Percentiles rank a stretch among this genome's conserved stretches.
Conservation (phyloP, 2,329 filamentous ascomycete species). For the Paracorniculantispora psalliotae region DNA sequence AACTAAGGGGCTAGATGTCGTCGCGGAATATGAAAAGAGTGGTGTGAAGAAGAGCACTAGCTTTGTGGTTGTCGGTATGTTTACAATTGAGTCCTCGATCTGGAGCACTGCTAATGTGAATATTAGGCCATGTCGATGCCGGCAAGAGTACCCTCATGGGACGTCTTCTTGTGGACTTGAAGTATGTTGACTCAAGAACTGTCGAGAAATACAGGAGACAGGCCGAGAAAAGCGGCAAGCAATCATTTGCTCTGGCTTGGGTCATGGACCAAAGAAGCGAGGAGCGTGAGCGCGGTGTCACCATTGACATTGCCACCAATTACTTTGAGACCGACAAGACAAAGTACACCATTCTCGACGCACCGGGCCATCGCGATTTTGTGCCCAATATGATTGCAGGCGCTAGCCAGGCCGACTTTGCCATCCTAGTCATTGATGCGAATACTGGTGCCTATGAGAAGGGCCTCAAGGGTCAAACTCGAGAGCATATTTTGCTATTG, state of each 20-base stretch:
- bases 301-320: constrained; percentile 93
- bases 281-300: constrained; percentile 84
- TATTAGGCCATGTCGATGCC: constrained; percentile 84
- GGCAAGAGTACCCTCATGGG: constrained; percentile 98
- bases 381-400: constrained; percentile 99
- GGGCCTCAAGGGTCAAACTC: constrained; percentile 87
- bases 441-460: constrained; percentile 89
- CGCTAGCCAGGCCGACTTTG: constrained; percentile 92
- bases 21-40: constrained; percentile 72
- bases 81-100: constrained; percentile 13
- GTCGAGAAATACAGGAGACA: constrained; percentile 85
- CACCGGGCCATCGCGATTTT: constrained; percentile 91
- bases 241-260: constrained; percentile 95
- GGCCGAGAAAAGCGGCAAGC: constrained; percentile 86
- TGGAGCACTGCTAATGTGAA: constrained; percentile 14
- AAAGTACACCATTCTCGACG: constrained; percentile 89
- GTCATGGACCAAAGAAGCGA: constrained; percentile 90
- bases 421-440: constrained; percentile 88
- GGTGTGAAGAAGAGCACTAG: constrained; percentile 76
- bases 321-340: constrained; percentile 87
- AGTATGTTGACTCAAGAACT: constrained; percentile 81
- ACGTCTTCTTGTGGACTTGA: constrained; percentile 80
- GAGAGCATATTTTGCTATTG: constrained; percentile 85
- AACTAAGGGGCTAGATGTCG: constrained; percentile 78
- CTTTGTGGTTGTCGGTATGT: constrained; percentile 85